A percentile compares a stretch with the other conserved stretches of the same genome.
Evolutionary conservation across 106 monocot genomes (phyloP).

Genomic region (Platanthera zijinensis): DNA sequence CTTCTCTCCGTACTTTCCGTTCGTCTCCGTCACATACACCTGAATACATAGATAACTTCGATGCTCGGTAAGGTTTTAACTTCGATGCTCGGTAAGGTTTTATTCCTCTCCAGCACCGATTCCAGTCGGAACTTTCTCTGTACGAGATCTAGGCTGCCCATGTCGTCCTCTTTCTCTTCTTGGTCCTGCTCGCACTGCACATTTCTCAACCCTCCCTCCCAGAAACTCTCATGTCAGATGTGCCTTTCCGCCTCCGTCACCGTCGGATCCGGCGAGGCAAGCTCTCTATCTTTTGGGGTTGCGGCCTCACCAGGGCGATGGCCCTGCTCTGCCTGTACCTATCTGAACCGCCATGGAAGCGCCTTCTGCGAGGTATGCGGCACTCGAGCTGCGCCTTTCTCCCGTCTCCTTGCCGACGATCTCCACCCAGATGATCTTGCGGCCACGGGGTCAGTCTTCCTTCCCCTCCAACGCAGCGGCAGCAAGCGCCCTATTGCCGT

Average conservation of each 20-base stretch:
- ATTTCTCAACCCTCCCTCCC: constrained; percentile 63
- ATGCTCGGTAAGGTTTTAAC: no score
- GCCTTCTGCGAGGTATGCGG: constrained; percentile 29
- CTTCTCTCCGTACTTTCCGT: no score
- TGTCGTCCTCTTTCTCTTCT: constrained; percentile 7
- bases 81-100: background rate
- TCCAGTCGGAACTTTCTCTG: no score
- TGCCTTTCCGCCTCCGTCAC: constrained; percentile 37
- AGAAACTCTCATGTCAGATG: constrained; percentile 43
- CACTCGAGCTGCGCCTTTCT: constrained; percentile 4
- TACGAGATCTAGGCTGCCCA: background rate
- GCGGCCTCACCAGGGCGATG: constrained; percentile 15
- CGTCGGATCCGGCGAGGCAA: constrained; percentile 17
- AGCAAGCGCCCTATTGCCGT: constrained; percentile 23
- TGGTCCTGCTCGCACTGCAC: constrained; percentile 78
- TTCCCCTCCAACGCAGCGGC: constrained; percentile 53
- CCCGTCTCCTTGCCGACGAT: constrained; percentile 14
- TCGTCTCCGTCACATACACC: no score
- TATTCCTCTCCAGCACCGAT: background rate
- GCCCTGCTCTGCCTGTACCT: constrained; percentile 21
- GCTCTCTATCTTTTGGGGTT: constrained; percentile 13
- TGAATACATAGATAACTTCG: no score
- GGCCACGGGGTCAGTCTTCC: constrained; percentile 47
- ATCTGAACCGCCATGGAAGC: constrained; percentile 19
- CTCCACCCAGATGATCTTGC: constrained; percentile 32